Evolutionary conservation across 1,284 basidiomycete species (phyloP), one percentile per base, ranked within the genome.

Genomic region (Thelephora terrestris): DNA sequence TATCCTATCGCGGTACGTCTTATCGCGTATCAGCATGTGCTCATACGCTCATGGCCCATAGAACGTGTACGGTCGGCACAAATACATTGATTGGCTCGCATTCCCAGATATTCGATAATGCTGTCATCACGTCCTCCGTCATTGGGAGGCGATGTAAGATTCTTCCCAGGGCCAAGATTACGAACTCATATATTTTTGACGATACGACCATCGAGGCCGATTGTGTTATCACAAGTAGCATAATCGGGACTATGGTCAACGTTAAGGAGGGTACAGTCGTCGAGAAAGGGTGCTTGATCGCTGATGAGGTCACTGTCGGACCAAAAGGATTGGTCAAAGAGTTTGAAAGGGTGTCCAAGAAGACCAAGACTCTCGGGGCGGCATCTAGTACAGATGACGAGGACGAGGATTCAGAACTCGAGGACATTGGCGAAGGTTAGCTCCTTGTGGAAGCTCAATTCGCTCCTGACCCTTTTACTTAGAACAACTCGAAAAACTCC

Each of bases 171-270:
- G 75, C 77, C 18, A 67, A 76, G 46, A 76, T 97, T 48, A 69
- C 70, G 29, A 71, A 85, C 57, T 84, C 90, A 18, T 93, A 92
- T 61, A 71, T 97, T 40, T 92, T 91, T 60, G 87, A 91, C 54
- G 79, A 79, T 47, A 85, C 85, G 3, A 62, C 71, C 32, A 75
- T 99, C 50, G 93, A 89, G n/a, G 72, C 80, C 36, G 76, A 81
- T 44, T 90, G 85, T 59, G 68, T 76, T 32, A 71, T 98, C 43
- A 77, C 84, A 54, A 73, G 80, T 55, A 87, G 88, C 54, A 89
- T 92, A 51, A 67, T 97, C 24, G 93, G 90, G 7, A 71, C 80
- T 38, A 78, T 79, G 6, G 92, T 88, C 29, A 70, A 65, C 38
- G 75, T 97, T 43, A 81, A 79, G 47, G 81, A 84, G 44, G 78